phyloP scores from a whole-genome alignment of 2,329 filamentous ascomycete genomes.

The Shiraia bambusicola region DNA sequence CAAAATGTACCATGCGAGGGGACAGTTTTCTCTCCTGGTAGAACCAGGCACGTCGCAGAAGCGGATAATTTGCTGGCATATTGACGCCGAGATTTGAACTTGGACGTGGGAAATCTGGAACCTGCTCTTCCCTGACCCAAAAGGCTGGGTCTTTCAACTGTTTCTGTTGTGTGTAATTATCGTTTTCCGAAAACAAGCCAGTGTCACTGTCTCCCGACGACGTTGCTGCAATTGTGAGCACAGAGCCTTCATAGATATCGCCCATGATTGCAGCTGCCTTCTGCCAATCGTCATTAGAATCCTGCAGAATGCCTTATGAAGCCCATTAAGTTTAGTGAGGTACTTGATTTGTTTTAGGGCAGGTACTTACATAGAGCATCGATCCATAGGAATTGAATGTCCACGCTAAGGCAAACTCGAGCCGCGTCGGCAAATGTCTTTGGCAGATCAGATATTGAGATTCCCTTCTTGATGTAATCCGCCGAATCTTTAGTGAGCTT shows the following conservation, averaged over 20 bases:
- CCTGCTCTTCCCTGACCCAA: neutral
- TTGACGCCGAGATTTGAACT: too few relatives aligned
- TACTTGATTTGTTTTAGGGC: too few relatives aligned
- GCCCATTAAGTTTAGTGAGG: too few relatives aligned
- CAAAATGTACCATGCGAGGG: slow-evolving; percentile 17
- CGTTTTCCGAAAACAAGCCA: slow-evolving; percentile 1
- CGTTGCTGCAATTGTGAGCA: slow-evolving; percentile 7
- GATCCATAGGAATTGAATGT: slow-evolving; percentile 1
- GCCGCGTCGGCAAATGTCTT: neutral
- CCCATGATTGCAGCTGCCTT: slow-evolving; percentile 5
- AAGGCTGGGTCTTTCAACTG: neutral
- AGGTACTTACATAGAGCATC: slow-evolving; percentile 2
- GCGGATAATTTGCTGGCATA: neutral
- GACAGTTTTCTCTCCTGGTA: slow-evolving; percentile 19
- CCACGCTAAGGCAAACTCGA: neutral
- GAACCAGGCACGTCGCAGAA: slow-evolving; percentile 16
- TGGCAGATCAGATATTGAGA: neutral
- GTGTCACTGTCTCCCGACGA: neutral
- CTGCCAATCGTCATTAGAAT: slow-evolving; percentile 5
- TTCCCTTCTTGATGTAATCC: neutral
- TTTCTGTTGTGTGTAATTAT: neutral
- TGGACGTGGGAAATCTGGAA: neutral
- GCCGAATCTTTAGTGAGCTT: neutral
- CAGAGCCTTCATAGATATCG: slow-evolving; percentile 7
- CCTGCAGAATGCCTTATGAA: slow-evolving; percentile 7